These are phyloP conservation scores for Gastrolobium villosum DNA, from an alignment of 306 rosid species.

Conservation along the genomic window DNA sequence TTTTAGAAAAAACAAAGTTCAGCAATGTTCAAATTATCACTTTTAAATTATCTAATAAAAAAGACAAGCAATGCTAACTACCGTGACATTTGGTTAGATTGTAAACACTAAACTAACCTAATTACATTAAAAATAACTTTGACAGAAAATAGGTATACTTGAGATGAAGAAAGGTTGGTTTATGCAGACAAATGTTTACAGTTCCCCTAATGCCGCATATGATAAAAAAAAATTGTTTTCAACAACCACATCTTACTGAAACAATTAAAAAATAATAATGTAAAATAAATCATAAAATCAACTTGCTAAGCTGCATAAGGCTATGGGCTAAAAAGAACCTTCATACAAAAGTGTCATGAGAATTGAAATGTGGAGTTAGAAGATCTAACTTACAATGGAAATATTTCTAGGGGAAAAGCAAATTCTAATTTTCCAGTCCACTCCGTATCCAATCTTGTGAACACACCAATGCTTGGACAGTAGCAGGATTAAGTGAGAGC, in stretches of 20 bases:
- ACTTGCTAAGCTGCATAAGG: constrained; percentile 45
- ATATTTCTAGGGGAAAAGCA: constrained; percentile 33
- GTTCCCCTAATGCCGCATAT: not conserved
- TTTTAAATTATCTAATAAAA: no score
- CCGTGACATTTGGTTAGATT: not conserved
- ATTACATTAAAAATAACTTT: not conserved
- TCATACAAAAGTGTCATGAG: constrained; percentile 24
- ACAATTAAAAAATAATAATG: constrained; percentile 21
- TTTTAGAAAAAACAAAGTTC: no score
- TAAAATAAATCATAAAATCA: constrained; percentile 33
- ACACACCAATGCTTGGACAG: constrained; percentile 92
- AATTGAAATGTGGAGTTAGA: constrained; percentile 49
- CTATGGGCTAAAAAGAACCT: constrained; percentile 37
- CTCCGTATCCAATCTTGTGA: constrained; percentile 96
- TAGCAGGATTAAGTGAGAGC: constrained; percentile 69
- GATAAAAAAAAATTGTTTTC: constrained; percentile 20
- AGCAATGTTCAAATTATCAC: no score
- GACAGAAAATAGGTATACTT: not conserved
- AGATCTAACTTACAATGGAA: constrained; percentile 48
- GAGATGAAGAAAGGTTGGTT: not conserved
- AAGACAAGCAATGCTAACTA: no score
- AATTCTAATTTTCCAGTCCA: constrained; percentile 80
- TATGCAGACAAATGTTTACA: constrained; percentile 17
- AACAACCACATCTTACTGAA: constrained; percentile 27
- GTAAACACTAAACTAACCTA: not conserved